These are phyloP conservation scores for Solanum paucissectum DNA, from an alignment of 257 asterid genomes.

Conservation along the genomic window DNA sequence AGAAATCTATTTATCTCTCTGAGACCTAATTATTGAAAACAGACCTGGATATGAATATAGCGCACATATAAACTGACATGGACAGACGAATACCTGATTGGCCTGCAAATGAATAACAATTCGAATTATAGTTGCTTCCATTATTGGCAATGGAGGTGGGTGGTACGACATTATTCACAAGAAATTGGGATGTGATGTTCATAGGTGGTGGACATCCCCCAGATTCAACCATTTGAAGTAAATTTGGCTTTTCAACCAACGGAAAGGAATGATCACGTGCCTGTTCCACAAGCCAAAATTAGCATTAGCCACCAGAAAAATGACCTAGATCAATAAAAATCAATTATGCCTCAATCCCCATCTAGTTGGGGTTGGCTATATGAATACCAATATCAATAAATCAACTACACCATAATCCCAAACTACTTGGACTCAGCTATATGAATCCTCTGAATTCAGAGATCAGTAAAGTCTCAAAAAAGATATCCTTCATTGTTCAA, in stretches of 20 bases:
- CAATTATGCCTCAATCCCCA: not conserved
- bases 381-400: not conserved
- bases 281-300: constrained; percentile 36
- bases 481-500: not conserved
- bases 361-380: not conserved
- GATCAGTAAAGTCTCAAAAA: not conserved
- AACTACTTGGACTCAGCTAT: not conserved
- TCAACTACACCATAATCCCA: not conserved
- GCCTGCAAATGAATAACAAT: constrained; percentile 44
- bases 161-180: constrained; percentile 44
- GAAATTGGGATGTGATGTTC: constrained; percentile 26
- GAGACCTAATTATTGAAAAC: not conserved
- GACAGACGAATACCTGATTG: constrained; percentile 28
- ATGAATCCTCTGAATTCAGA: not conserved
- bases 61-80: not conserved
- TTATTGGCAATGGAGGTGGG: constrained; percentile 10
- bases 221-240: constrained; percentile 26
- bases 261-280: constrained; percentile 16
- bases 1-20: not conserved
- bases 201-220: constrained; percentile 35
- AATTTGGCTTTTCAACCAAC: constrained; percentile 29
- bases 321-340: not conserved
- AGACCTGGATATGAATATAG: not conserved
- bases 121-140: constrained; percentile 23
- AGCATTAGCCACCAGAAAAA: not conserved